Evolutionary conservation across 495 filamentous ascomycete species (phyloP), one percentile per base, ranked within the genome.

Genomic region (Jackrogersella multiformis): DNA sequence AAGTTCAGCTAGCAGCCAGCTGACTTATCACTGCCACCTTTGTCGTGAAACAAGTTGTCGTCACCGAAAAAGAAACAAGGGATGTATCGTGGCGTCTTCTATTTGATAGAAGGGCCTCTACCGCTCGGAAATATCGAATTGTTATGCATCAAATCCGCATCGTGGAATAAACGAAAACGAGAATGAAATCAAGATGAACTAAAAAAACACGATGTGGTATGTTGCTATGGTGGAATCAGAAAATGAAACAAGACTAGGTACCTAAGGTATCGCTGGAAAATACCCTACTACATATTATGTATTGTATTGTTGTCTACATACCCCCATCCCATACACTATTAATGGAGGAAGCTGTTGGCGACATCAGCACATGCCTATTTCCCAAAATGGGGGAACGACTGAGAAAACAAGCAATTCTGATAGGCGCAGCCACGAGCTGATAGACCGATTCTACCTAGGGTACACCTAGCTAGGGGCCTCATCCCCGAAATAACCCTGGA

Each of bases 1-100:
- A 15, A 44, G 52, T 53, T 20, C 35, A 34, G 52, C 34, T 15
- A 56, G 54, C 36, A 62, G 61, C 61, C 65, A 63, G 65, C 66
- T 68, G 59, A 41, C 57, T 68, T 53, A 21, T 48, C 18, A 56
- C 24, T 24, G 10, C 23, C n/a, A 26, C n/a, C n/a, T n/a, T n/a
- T 53, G 2, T n/a, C 26, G 18, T 30, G 24, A 26, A 15, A 32
- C 6, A 20, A 32, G 21, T 23, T 23, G 16, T 26, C 20, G 35
- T 36, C 30, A n/a, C n/a, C n/a, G n/a, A 24, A 61, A 54, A 45
- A 54, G 42, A 26, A 46, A 30, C 26, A 48, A 30, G n/a, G n/a
- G n/a, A n/a, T n/a, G n/a, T 48, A 39, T 49, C 51, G 51, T 46
- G 41, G 51, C 28, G 26, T 34, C 20, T 38, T 62, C 2, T 6